Base-by-base conservation (phyloP, 1,284 basidiomycete species). In the Heterobasidion parviporum region DNA sequence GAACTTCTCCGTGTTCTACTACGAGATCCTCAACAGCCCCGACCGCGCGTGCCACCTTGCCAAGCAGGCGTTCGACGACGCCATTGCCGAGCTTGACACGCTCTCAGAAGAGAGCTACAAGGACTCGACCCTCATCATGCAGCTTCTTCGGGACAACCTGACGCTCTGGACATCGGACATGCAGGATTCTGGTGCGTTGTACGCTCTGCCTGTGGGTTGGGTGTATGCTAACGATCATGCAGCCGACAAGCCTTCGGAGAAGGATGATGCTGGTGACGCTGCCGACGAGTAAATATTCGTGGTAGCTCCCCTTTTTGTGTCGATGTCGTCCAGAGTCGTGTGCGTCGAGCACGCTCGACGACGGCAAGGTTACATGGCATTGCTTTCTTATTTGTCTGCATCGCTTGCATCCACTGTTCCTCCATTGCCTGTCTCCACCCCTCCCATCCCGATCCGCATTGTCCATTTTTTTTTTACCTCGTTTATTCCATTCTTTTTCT, bases 1-100 rank as follows among this genome's bases (percentile, higher is more conserved):
- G 70, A 99, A 99, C 87, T 99, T 99, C 85, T 98, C 94, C 60
- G 96, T 99, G 59, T 99, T 99, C 84, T 99, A 99, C 87, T 99
- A 98, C 80, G 97, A 99, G 78, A 98, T 99, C 75, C 88, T 99
- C 75, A 99, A 99, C 87, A 92, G 89, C 72, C 96, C 96, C 67
- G 96, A 98, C 77, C 93, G 94, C 74, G 96, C 96, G 59, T 99
- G 96, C 82, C 95, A 98, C 74, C 92, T 98, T 66, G 96, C 96
- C 73, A 99, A 99, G 83, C 95, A 98, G 79, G 96, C 96, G 18
- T 99, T 99, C 72, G 96, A 99, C 67, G 97, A 99, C 75, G 97
- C 97, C 55, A 99, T 99, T 72, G 96, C 96, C 65, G 96, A 99
- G 80, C 93, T 99, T 70, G 96, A 99, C 82, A 99, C 96, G 43